A percentile compares a stretch with the other conserved stretches of the same genome.
Evolutionary conservation across 2,329 filamentous ascomycete genomes (phyloP).

Genomic region (Diaporthe vexans): DNA sequence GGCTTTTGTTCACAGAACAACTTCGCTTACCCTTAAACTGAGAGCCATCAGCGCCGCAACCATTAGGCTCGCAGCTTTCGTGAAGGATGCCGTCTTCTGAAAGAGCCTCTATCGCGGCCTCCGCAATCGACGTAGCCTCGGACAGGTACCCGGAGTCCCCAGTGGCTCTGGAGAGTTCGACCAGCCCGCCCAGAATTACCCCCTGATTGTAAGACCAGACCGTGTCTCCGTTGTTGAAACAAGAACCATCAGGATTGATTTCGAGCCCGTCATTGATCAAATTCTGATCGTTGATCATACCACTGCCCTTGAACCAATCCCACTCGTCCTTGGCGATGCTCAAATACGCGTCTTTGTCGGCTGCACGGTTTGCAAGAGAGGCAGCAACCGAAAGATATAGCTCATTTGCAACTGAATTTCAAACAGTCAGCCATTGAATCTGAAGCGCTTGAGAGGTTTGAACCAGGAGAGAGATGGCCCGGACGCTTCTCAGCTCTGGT

Average conservation of each 20-base stretch:
- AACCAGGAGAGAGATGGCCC: neutral
- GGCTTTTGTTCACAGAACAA: neutral
- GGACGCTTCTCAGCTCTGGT: neutral
- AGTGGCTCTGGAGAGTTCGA: constrained; percentile 63
- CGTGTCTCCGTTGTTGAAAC: constrained; percentile 61
- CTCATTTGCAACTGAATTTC: constrained; percentile 63
- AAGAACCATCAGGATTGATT: constrained; percentile 56
- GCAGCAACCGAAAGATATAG: constrained; percentile 67
- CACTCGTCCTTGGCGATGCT: constrained; percentile 63
- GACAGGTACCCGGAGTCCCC: constrained; percentile 57
- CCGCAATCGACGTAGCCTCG: constrained; percentile 63
- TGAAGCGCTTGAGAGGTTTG: neutral
- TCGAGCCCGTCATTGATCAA: constrained; percentile 68
- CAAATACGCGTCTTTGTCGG: constrained; percentile 57
- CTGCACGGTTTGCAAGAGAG: constrained; percentile 63
- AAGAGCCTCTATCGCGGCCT: constrained; percentile 62
- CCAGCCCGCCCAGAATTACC: constrained; percentile 65
- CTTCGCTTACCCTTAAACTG: constrained; percentile 73
- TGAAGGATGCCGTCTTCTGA: constrained; percentile 63
- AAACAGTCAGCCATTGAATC: neutral
- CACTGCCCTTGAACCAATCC: constrained; percentile 65
- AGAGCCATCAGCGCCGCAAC: constrained; percentile 59
- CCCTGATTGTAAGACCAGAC: constrained; percentile 71
- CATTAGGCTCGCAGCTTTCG: constrained; percentile 66
- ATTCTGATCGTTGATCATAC: constrained; percentile 64